Evolutionary conservation across 2,329 filamentous ascomycete genomes (phyloP), one percentile per base, ranked within the genome.

Genomic region (Fusarium newnesense): DNA sequence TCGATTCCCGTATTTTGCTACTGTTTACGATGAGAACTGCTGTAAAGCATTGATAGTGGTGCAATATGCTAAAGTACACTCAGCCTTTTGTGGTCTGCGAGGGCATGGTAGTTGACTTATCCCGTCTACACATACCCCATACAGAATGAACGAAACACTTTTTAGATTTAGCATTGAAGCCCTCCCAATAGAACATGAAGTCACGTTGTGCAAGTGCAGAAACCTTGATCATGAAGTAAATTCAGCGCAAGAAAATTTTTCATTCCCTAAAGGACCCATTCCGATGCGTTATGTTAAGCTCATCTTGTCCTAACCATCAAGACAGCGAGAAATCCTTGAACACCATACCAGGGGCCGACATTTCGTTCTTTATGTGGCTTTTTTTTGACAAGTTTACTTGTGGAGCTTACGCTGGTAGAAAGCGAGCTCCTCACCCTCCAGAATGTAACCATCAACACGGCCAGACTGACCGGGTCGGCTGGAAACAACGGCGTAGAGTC

Each of bases 371-470:
- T 64, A 70, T 72, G 61, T 60, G 32, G 49, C 67, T 43, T 67
- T 72, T 70, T 62, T 71, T 70, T 65, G 69, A 70, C 57, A 40
- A 60, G 60, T 90, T 89, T 98, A 98, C 91, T 97, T 98, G 92
- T 96, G 94, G 87, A 98, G 94, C 88, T 95, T 95, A 89, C 94
- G 94, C 93, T 97, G 95, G 94, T 99, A 99, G 94, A 99, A 99
- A 86, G 95, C 95, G 83, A 99, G 91, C 92, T 99, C 96, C 87
- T 99, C 96, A 82, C 96, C 96, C 92, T 99, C 96, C 78, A 99
- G 90, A 85, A 99, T 92, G 90, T 99, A 99, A 78, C 96, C 96
- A 85, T 99, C 96, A 82, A 90, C 91, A 87, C 96, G 95, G 82
- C 96, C 96, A 85, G 94, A 96, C 93, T 99, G 96, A 81, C 96